These are phyloP conservation scores for Aphanocladium album DNA, from an alignment of 2,329 filamentous ascomycete genomes.

Conservation along the genomic window DNA sequence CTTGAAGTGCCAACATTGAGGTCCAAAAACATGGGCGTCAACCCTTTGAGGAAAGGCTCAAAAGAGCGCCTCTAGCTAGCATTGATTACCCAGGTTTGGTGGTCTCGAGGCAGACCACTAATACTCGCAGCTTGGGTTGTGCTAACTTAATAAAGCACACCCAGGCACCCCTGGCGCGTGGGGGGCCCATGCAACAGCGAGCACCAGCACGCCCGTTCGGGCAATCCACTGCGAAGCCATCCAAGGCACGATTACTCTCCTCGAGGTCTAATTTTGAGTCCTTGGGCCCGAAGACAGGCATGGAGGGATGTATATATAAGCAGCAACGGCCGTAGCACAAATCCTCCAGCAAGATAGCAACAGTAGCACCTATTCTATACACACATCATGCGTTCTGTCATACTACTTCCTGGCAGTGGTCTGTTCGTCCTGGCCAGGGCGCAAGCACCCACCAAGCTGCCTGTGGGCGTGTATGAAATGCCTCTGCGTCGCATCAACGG, in stretches of 20 bases:
- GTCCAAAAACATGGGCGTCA: too few relatives aligned
- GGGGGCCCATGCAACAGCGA: background rate
- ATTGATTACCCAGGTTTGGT: background rate
- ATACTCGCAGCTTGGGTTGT: background rate
- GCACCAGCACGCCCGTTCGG: background rate
- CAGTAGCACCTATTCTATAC: background rate
- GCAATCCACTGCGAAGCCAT: background rate
- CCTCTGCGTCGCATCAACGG: constrained; percentile 15
- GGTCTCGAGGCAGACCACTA: background rate
- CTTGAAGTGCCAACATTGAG: too few relatives aligned
- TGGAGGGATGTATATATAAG: background rate
- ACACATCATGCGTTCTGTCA: background rate
- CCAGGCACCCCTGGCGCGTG: too few relatives aligned
- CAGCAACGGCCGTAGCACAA: background rate
- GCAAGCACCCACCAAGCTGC: background rate
- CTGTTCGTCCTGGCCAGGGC: background rate
- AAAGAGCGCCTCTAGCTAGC: background rate
- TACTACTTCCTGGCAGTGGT: background rate
- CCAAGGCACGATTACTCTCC: background rate
- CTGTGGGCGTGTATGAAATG: constrained; percentile 11
- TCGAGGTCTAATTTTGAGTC: background rate
- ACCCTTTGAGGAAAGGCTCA: background rate
- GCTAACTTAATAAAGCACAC: too few relatives aligned
- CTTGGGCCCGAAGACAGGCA: background rate
- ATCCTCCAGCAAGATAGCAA: too few relatives aligned